Percentiles rank a stretch among this genome's conserved stretches.
Conservation (phyloP, 192 early-diverging fungal genomes). For the Entophlyctis helioformis region DNA sequence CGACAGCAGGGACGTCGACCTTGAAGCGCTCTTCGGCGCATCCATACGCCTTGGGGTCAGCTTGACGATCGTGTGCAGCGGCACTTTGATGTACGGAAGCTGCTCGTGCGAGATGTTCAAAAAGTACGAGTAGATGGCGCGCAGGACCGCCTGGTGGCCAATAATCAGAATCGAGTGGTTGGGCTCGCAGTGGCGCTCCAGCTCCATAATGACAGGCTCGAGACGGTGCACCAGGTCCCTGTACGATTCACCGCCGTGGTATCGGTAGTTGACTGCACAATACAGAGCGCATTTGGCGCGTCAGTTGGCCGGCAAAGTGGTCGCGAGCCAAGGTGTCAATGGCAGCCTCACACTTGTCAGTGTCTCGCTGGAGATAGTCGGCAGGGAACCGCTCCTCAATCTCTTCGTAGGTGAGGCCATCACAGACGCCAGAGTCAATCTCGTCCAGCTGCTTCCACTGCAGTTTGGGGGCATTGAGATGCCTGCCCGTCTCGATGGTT, state of each 20-base stretch:
- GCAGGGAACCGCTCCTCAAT: constrained; percentile 88
- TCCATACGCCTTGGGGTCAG: constrained; percentile 90
- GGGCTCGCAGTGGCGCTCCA: constrained; percentile 75
- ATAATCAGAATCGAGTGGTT: constrained; percentile 87
- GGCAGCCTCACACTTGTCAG: constrained; percentile 77
- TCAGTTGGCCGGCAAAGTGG: too few relatives aligned
- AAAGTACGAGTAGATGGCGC: constrained; percentile 98
- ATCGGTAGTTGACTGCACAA: constrained; percentile 30
- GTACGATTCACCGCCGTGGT: constrained; percentile 65
- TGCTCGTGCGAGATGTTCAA: constrained; percentile 87
- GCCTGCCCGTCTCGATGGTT: constrained; percentile 78
- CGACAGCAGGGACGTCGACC: constrained; percentile 94
- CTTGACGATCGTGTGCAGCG: constrained; percentile 93
- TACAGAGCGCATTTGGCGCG: background rate
- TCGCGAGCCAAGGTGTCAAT: too few relatives aligned
- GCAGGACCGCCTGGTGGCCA: constrained; percentile 94
- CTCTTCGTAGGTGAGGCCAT: constrained; percentile 98
- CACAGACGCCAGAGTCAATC: constrained; percentile 92
- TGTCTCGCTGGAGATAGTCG: constrained; percentile 88
- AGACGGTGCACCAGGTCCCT: constrained; percentile 88
- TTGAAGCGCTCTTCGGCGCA: constrained; percentile 82
- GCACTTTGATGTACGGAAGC: constrained; percentile 97
- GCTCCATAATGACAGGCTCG: constrained; percentile 98
- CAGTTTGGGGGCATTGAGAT: constrained; percentile 75
- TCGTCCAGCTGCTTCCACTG: constrained; percentile 98